These are phyloP conservation scores for Cordyceps farinosa DNA, from an alignment of 2,329 filamentous ascomycete genomes.

Conservation along the genomic window DNA sequence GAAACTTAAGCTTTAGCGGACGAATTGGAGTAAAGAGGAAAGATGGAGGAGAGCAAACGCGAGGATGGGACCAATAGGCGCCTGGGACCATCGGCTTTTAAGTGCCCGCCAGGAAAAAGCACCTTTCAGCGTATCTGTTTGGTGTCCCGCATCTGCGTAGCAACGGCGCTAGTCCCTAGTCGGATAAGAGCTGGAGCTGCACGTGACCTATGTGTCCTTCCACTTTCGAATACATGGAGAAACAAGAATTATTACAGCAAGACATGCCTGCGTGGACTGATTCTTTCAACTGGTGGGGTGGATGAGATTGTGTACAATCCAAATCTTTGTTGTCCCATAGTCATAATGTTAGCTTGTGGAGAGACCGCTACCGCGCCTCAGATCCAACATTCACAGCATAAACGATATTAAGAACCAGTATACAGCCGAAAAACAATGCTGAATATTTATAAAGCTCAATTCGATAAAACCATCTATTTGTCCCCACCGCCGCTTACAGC, in stretches of 20 bases:
- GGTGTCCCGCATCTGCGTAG: slow-evolving; percentile 22
- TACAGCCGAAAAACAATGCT: background rate
- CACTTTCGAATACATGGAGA: background rate
- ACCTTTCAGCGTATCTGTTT: slow-evolving; percentile 14
- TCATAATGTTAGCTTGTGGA: no score
- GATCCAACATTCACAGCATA: background rate
- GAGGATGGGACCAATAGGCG: slow-evolving; percentile 1
- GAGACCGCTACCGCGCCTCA: background rate
- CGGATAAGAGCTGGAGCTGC: slow-evolving; percentile 7
- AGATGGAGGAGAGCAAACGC: slow-evolving; percentile 12
- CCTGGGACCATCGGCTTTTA: slow-evolving; percentile 5
- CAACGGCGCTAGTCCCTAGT: slow-evolving; percentile 30
- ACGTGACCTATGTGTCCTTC: slow-evolving; percentile 10
- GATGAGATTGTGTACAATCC: background rate
- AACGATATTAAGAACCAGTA: background rate
- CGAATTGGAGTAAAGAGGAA: background rate
- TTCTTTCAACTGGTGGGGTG: background rate
- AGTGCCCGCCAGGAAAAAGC: slow-evolving; percentile 8
- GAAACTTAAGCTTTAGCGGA: background rate
- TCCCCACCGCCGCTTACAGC: slow-evolving; percentile 51
- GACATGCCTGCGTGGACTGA: background rate
- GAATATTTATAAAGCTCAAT: slow-evolving; percentile 1
- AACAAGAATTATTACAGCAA: background rate
- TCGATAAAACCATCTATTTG: slow-evolving; percentile 40
- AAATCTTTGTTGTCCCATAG: background rate